Conservation (phyloP, 2,329 filamentous ascomycete species). For the Metarhizium sp. region DNA sequence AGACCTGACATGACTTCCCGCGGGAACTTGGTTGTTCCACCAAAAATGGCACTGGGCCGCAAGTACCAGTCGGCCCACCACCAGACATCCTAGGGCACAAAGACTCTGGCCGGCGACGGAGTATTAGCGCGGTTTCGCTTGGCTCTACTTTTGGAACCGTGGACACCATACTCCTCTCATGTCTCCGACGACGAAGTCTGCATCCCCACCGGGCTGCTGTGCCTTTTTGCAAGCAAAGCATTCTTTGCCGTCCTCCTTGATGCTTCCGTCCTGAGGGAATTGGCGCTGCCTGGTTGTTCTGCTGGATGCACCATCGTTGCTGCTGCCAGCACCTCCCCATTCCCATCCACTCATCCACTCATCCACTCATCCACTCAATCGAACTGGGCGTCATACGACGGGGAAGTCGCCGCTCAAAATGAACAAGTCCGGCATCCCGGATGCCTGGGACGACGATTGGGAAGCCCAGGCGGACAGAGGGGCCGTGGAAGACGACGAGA, state of each 20-base stretch:
- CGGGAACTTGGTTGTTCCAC: background rate
- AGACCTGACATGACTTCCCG: background rate
- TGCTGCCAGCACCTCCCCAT: background rate
- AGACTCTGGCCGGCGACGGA: too few species aligned
- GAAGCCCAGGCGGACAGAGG: conserved; percentile 61
- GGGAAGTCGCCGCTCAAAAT: conserved; percentile 23
- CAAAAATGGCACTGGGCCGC: background rate
- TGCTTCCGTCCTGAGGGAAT: background rate
- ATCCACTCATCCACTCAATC: background rate
- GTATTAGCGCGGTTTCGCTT: background rate
- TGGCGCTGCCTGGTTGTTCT: background rate
- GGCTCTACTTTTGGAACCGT: background rate
- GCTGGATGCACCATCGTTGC: background rate
- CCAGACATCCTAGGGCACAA: background rate
- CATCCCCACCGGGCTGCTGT: background rate
- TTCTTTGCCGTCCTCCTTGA: background rate
- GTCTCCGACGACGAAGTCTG: background rate
- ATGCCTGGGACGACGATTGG: conserved; percentile 93
- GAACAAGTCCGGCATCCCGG: conserved; percentile 44
- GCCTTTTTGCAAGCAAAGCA: background rate
- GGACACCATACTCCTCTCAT: background rate
- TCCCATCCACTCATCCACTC: background rate
- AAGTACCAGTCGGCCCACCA: background rate
- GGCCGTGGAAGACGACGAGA: conserved; percentile 25
- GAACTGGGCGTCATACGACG: background rate